Evolutionary conservation across 768 basidiomycete genomes (phyloP).

Genomic region (Trametes cingulata): DNA sequence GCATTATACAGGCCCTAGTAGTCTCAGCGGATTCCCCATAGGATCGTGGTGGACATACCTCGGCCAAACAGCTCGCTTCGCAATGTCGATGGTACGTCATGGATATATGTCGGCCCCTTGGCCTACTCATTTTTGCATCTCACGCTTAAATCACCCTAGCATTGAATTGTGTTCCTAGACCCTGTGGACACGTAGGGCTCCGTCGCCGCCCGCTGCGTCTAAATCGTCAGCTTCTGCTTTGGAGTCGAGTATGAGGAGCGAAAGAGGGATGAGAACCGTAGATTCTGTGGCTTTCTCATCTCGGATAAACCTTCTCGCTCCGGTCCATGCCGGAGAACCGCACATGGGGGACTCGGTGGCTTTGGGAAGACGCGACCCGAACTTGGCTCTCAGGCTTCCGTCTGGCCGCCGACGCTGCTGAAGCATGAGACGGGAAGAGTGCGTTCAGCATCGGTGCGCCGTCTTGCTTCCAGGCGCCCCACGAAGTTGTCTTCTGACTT

Average conservation of each 20-base stretch:
- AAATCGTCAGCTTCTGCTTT: not conserved
- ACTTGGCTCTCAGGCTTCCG: conserved; percentile 4
- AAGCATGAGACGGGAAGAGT: conserved; percentile 12
- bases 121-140: not conserved
- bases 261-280: no score
- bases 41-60: not conserved
- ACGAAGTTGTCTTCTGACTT: not conserved
- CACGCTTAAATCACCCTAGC: not conserved
- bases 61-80: not conserved
- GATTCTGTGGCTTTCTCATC: not conserved
- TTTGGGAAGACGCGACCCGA: conserved; percentile 2
- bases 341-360: conserved; percentile 10
- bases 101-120: not conserved
- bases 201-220: not conserved
- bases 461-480: conserved; percentile 10
- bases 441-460: conserved; percentile 5
- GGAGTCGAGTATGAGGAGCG: no score
- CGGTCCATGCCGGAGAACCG: conserved; percentile 9
- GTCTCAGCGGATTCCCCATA: not conserved
- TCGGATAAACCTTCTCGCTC: conserved; percentile 1
- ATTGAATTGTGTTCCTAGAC: not conserved
- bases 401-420: conserved; percentile 14
- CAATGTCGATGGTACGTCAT: not conserved
- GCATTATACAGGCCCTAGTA: no score
- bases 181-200: not conserved